phyloP scores from a whole-genome alignment of 1,284 basidiomycete genomes.

The Leccinum angustisporum region DNA sequence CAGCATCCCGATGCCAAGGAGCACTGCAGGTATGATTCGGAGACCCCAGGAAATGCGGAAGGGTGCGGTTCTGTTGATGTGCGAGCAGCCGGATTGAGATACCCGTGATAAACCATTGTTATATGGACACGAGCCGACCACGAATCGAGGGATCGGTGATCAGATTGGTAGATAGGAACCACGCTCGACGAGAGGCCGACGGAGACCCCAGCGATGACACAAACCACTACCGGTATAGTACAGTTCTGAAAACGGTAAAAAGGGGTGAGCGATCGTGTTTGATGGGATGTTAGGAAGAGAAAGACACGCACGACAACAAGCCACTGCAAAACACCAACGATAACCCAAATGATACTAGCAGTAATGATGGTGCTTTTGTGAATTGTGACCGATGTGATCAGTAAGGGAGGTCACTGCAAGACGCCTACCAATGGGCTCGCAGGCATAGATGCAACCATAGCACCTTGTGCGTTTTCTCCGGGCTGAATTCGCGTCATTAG shows the following conservation, averaged over 20 bases:
- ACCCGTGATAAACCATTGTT: constrained; percentile 81
- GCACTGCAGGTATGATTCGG: constrained; percentile 72
- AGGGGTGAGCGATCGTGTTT: background rate
- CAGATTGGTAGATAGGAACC: constrained; percentile 73
- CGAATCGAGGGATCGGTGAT: constrained; percentile 68
- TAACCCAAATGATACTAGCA: constrained; percentile 67
- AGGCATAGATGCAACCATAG: constrained; percentile 77
- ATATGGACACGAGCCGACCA: constrained; percentile 72
- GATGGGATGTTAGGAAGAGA: background rate
- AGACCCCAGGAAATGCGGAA: constrained; percentile 82
- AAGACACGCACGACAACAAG: constrained; percentile 19
- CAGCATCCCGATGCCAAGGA: constrained; percentile 69
- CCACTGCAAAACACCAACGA: constrained; percentile 58
- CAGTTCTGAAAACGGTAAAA: constrained; percentile 47
- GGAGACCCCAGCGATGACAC: constrained; percentile 61
- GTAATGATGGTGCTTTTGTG: constrained; percentile 65
- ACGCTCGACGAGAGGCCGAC: constrained; percentile 59
- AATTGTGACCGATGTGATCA: constrained; percentile 67
- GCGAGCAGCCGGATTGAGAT: constrained; percentile 74
- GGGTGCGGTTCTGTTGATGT: constrained; percentile 65
- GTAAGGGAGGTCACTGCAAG: constrained; percentile 61
- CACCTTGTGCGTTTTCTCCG: constrained; percentile 55
- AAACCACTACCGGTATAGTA: constrained; percentile 66
- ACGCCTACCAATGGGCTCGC: constrained; percentile 64
- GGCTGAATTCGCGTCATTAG: constrained; percentile 38